These are phyloP conservation scores for Mycena haematopus DNA, from an alignment of 768 basidiomycete species.

Conservation along the genomic window DNA sequence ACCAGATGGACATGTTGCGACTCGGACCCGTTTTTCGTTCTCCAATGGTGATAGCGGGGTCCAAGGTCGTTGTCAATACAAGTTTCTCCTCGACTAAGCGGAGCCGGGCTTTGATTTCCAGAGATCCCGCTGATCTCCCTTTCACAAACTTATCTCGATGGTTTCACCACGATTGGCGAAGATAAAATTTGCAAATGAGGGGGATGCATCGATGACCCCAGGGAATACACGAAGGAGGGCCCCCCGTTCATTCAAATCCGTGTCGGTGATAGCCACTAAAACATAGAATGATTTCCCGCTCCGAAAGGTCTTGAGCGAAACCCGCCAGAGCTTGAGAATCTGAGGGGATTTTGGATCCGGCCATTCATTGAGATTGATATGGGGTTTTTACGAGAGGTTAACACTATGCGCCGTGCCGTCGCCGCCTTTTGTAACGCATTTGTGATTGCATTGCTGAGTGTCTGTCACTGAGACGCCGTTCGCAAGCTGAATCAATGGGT, in stretches of 20 bases:
- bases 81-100: slow-evolving; percentile 1
- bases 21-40: background rate
- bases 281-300: background rate
- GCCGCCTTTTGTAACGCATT: too few relatives aligned
- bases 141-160: slow-evolving; percentile 23
- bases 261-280: background rate
- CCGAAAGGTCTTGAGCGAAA: background rate
- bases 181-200: too few relatives aligned
- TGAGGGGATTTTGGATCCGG: background rate
- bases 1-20: too few relatives aligned
- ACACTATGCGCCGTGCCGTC: too few relatives aligned
- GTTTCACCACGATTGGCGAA: slow-evolving; percentile 43
- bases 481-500: background rate
- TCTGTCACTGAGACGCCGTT: too few relatives aligned
- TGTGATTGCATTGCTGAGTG: too few relatives aligned
- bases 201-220: too few relatives aligned
- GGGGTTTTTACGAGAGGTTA: too few relatives aligned
- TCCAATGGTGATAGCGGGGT: background rate
- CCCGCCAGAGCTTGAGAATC: background rate
- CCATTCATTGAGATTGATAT: too few relatives aligned
- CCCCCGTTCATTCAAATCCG: background rate
- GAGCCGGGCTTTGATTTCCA: slow-evolving; percentile 14
- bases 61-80: background rate
- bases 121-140: slow-evolving; percentile 8
- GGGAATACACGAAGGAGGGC: background rate